These are phyloP conservation scores for Immersiella caudata DNA, from an alignment of 495 filamentous ascomycete species.

Conservation along the genomic window DNA sequence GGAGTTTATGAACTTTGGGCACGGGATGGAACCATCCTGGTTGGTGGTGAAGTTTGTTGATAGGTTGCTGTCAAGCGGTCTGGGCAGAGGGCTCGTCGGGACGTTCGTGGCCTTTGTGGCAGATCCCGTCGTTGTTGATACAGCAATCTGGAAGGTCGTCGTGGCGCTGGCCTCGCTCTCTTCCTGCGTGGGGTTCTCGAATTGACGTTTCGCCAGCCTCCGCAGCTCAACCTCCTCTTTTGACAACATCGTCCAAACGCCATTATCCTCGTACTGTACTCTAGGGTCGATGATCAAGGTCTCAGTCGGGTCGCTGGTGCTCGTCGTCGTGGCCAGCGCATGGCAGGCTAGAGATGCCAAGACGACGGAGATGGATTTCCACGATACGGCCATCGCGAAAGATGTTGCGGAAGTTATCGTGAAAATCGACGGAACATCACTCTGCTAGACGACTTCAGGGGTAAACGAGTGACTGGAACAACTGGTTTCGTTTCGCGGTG, in stretches of 20 bases:
- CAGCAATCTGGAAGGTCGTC: conserved; percentile 41
- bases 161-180: conserved; percentile 31
- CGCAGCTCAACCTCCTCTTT: conserved; percentile 36
- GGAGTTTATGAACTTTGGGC: conserved; percentile 66
- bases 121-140: conserved; percentile 36
- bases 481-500: conserved; percentile 23
- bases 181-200: conserved; percentile 2
- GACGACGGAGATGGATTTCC: conserved; percentile 39
- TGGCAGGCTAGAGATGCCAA: conserved; percentile 39
- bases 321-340: conserved; percentile 32
- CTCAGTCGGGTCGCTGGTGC: conserved; percentile 35
- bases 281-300: conserved; percentile 43
- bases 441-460: conserved; percentile 18
- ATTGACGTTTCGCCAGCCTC: conserved; percentile 22
- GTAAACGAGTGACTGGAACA: conserved; percentile 15
- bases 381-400: conserved; percentile 33
- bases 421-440: conserved; percentile 33
- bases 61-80: conserved; percentile 71
- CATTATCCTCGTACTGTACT: conserved; percentile 34
- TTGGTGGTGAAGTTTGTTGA: conserved; percentile 65
- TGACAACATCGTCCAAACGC: conserved; percentile 45
- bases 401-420: conserved; percentile 25
- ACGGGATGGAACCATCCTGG: conserved; percentile 46
- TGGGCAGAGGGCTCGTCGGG: conserved; percentile 58
- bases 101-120: conserved; percentile 27